These are phyloP conservation scores for Trichoderma erinaceum DNA, from an alignment of 495 filamentous ascomycete genomes.

Conservation along the genomic window DNA sequence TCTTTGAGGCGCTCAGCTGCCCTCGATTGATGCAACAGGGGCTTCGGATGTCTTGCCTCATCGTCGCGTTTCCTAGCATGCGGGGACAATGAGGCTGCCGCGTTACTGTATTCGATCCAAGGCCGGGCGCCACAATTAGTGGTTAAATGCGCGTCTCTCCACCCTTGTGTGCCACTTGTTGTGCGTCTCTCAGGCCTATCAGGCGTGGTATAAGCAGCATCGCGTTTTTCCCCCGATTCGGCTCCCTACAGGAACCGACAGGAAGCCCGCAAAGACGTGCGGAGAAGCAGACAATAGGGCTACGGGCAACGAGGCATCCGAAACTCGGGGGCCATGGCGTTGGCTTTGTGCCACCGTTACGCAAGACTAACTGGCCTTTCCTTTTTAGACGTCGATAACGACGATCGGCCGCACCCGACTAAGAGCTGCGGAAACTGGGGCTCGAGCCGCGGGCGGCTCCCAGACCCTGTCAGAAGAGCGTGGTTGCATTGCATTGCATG, in stretches of 20 bases:
- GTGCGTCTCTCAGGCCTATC: neutral
- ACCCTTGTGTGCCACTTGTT: neutral
- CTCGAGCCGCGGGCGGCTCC: constrained; percentile 1
- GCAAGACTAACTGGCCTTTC: too few relatives aligned
- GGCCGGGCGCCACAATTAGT: constrained; percentile 1
- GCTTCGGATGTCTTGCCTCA: constrained; percentile 12
- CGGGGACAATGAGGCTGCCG: constrained; percentile 4
- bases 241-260: neutral
- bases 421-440: neutral
- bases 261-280: neutral
- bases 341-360: neutral
- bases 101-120: neutral
- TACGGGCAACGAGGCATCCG: neutral
- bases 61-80: neutral
- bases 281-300: neutral
- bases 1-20: constrained; percentile 9
- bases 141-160: neutral
- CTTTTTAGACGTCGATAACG: neutral
- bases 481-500: neutral
- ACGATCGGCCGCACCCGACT: neutral
- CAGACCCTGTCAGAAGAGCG: neutral
- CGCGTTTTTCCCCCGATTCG: too few relatives aligned
- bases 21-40: neutral
- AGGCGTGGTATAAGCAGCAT: too few relatives aligned
- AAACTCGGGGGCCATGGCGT: neutral